Conservation (phyloP, 192 early-diverging fungal species). For the Pilobolus umbonatus region DNA sequence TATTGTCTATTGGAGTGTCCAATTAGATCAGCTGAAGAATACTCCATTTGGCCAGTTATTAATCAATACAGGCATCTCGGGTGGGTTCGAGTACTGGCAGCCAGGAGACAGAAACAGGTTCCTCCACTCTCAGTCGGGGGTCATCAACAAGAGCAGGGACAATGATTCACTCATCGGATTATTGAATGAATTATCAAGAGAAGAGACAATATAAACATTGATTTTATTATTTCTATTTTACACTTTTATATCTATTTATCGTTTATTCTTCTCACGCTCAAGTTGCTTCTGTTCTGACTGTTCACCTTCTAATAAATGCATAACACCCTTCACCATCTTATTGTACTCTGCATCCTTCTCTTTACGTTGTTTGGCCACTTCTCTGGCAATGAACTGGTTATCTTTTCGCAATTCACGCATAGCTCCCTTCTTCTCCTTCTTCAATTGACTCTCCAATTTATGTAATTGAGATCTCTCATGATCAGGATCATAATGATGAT, state of each 20-base stretch:
- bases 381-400: constrained; percentile 76
- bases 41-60: no score
- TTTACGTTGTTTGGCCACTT: constrained; percentile 60
- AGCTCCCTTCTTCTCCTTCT: constrained; percentile 92
- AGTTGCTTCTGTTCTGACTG: constrained; percentile 74
- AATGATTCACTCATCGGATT: no score
- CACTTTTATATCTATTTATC: no score
- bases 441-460: constrained; percentile 80
- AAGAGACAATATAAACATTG: no score
- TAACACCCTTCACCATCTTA: constrained; percentile 86
- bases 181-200: no score
- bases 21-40: no score
- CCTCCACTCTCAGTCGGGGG: no score
- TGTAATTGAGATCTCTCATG: constrained; percentile 64
- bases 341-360: constrained; percentile 82
- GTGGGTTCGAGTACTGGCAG: background rate
- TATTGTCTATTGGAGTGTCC: no score
- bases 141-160: no score
- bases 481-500: constrained; percentile 78
- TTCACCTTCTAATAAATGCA: constrained; percentile 80
- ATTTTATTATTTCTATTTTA: no score
- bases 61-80: background rate
- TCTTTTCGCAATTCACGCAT: constrained; percentile 95
- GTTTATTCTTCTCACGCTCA: constrained; percentile 53
- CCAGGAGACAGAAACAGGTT: no score